These are phyloP conservation scores for Isabelozyma rhagii DNA, from an alignment of 805 yeast genomes.

Conservation along the genomic window DNA sequence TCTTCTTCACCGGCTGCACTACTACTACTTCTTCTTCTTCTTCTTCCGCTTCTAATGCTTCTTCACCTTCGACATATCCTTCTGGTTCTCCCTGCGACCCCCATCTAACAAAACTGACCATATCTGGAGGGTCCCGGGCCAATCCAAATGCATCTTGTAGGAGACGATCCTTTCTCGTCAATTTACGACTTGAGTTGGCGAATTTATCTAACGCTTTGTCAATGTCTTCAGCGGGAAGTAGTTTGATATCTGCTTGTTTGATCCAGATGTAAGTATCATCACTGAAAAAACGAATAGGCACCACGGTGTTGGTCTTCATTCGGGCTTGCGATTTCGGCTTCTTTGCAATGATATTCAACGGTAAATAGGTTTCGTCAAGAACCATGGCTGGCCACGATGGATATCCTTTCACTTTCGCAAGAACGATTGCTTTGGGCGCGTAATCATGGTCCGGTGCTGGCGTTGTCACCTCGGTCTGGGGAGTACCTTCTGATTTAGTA, in stretches of 20 bases:
- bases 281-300: constrained; percentile 65
- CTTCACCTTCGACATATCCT: constrained; percentile 19
- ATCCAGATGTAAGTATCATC: constrained; percentile 77
- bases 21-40: background rate
- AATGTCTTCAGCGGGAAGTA: constrained; percentile 42
- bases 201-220: constrained; percentile 24
- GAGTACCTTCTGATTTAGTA: background rate
- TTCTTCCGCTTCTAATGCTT: constrained; percentile 2
- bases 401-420: constrained; percentile 82
- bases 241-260: constrained; percentile 46
- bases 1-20: background rate
- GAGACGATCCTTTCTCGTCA: constrained; percentile 37
- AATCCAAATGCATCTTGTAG: constrained; percentile 51
- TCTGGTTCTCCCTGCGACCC: constrained; percentile 46
- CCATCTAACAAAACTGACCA: constrained; percentile 37
- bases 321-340: constrained; percentile 45
- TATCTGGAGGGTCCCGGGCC: constrained; percentile 45
- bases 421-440: constrained; percentile 27
- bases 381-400: constrained; percentile 93
- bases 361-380: constrained; percentile 57
- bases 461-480: background rate
- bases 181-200: constrained; percentile 17
- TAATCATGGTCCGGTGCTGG: background rate
- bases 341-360: constrained; percentile 48
- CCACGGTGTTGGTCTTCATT: background rate